Evolutionary conservation across 805 yeast species (phyloP).

Genomic region (Kodamaea kakaduensis): DNA sequence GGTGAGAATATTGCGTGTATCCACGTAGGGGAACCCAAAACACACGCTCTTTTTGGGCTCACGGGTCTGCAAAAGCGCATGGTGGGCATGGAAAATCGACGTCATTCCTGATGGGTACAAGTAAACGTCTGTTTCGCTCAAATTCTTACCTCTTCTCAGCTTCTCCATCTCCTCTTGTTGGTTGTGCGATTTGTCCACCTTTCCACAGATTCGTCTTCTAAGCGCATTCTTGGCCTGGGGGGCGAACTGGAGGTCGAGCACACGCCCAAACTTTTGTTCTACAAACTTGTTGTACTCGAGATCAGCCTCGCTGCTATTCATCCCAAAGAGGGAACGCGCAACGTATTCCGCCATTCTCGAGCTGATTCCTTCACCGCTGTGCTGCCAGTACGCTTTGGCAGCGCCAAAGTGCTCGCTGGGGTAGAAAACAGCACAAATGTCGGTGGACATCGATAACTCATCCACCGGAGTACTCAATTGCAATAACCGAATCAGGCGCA

Average conservation of each 20-base stretch:
- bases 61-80: conserved; percentile 37
- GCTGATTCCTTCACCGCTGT: conserved; percentile 94
- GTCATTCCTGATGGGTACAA: conserved; percentile 93
- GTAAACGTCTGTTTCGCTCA: conserved; percentile 65
- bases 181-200: conserved; percentile 42
- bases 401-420: conserved; percentile 53
- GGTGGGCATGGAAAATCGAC: conserved; percentile 78
- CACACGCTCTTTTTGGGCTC: conserved; percentile 66
- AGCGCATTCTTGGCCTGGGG: conserved; percentile 72
- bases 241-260: conserved; percentile 72
- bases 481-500: conserved; percentile 45
- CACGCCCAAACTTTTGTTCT: conserved; percentile 89
- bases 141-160: conserved; percentile 25
- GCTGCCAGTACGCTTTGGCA: conserved; percentile 94
- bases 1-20: conserved; percentile 76
- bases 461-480: conserved; percentile 69
- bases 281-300: conserved; percentile 61
- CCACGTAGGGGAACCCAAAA: conserved; percentile 95
- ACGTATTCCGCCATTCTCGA: conserved; percentile 87
- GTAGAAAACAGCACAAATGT: conserved; percentile 79
- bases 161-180: conserved; percentile 26
- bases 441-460: conserved; percentile 57
- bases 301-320: conserved; percentile 4
- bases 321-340: conserved; percentile 49
- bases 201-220: conserved; percentile 69